Percentiles rank a stretch among this genome's conserved stretches.
Conservation (phyloP, 2,329 filamentous ascomycete species). For the Colletotrichum lini region DNA sequence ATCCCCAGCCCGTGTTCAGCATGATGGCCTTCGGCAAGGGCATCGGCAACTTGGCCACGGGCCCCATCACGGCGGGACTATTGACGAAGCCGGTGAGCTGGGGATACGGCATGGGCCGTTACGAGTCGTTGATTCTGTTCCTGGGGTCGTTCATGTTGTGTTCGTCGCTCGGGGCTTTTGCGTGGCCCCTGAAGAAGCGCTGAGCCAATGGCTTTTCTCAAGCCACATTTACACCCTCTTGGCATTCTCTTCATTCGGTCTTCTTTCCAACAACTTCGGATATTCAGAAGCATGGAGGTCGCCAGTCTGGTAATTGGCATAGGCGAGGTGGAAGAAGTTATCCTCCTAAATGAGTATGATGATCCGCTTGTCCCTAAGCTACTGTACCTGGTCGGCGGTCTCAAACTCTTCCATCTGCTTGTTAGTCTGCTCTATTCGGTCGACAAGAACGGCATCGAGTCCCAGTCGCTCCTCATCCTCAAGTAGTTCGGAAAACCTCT, state of each 20-base stretch:
- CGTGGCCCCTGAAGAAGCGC: conserved; percentile 33
- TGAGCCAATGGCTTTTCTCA: not conserved
- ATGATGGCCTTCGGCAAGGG: conserved; percentile 51
- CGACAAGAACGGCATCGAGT: not conserved
- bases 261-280: too few species aligned
- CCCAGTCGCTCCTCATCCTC: not conserved
- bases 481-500: not conserved
- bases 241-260: too few species aligned
- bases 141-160: conserved; percentile 39
- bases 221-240: too few species aligned
- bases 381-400: not conserved
- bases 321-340: too few species aligned
- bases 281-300: too few species aligned
- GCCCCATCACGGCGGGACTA: conserved; percentile 46
- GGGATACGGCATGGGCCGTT: conserved; percentile 35
- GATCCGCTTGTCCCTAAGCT: too few species aligned
- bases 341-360: too few species aligned
- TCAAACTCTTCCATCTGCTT: not conserved
- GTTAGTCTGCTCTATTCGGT: not conserved
- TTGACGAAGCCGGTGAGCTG: conserved; percentile 38
- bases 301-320: too few species aligned
- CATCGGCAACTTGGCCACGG: conserved; percentile 48
- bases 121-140: conserved; percentile 36
- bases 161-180: conserved; percentile 33
- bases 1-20: conserved; percentile 47